Percentiles rank a stretch among this genome's conserved stretches.
phyloP scores from a whole-genome alignment of 306 rosid species.

The Fragaria ananassa region DNA sequence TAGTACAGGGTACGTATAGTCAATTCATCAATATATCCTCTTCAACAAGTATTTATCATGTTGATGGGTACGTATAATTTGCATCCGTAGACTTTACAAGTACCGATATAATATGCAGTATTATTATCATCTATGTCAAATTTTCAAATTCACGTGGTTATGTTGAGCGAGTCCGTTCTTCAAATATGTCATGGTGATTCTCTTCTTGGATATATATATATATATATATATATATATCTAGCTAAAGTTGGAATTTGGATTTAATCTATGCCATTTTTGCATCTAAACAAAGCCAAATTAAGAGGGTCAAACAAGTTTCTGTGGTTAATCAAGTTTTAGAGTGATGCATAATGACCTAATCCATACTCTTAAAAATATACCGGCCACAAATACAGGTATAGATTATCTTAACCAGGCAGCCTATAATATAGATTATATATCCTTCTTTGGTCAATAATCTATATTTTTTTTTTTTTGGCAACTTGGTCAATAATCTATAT shows the following conservation, averaged over 20 bases:
- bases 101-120: background rate
- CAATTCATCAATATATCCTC: background rate
- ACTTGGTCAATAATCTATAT: background rate
- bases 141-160: conserved; percentile 21
- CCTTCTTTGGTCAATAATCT: background rate
- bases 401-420: background rate
- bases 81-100: background rate
- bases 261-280: background rate
- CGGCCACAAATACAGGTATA: background rate
- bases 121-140: background rate
- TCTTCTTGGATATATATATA: too few species aligned
- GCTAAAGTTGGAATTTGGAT: background rate
- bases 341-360: background rate
- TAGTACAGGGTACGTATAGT: background rate
- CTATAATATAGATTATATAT: too few species aligned
- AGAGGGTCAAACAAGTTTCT: background rate
- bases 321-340: background rate
- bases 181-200: background rate
- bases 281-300: background rate
- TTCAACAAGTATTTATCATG: background rate
- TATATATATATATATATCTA: too few species aligned
- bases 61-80: background rate
- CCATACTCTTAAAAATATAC: background rate
- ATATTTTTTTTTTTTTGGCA: too few species aligned
- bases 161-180: conserved; percentile 5